Percentiles rank a stretch among this genome's conserved stretches.
Evolutionary conservation across 208 protist genomes (phyloP).

Genomic region (Wallacemonas sp.): DNA sequence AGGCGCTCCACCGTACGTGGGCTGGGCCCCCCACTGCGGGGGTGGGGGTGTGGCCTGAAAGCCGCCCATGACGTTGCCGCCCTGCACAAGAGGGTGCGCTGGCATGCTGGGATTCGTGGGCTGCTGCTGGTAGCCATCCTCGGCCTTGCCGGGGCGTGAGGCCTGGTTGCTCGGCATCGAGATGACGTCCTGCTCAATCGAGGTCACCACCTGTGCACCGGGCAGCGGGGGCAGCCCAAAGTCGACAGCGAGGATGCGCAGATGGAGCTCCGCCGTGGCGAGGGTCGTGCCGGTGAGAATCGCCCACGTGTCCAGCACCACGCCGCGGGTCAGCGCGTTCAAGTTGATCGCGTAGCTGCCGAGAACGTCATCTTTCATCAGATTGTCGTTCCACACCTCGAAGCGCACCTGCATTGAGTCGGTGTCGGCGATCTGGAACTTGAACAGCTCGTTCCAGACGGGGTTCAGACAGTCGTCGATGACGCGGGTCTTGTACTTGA

Average conservation of each 20-base stretch:
- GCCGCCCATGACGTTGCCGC: neutral
- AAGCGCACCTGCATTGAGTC: constrained; percentile 44
- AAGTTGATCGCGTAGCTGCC: constrained; percentile 59
- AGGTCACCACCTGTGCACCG: neutral
- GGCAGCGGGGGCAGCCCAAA: constrained; percentile 47
- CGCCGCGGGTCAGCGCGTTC: constrained; percentile 48
- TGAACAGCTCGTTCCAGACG: constrained; percentile 74
- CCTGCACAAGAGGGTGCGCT: neutral
- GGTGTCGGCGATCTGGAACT: constrained; percentile 71
- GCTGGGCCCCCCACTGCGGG: neutral
- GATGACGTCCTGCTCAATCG: constrained; percentile 17
- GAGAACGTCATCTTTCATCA: constrained; percentile 61
- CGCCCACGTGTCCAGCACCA: constrained; percentile 66
- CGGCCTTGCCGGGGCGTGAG: neutral
- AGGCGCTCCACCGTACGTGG: neutral
- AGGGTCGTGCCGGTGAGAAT: constrained; percentile 42
- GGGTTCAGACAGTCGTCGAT: constrained; percentile 55
- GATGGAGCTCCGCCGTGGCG: constrained; percentile 57
- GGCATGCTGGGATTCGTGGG: neutral
- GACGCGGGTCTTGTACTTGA: constrained; percentile 39
- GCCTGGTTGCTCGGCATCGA: neutral
- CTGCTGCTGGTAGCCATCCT: neutral
- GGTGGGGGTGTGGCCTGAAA: neutral
- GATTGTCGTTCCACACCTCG: constrained; percentile 76
- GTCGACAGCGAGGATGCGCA: constrained; percentile 73